Percentiles rank a stretch among this genome's conserved stretches.
These are phyloP conservation scores for Pecoramyces ruminantium DNA, from an alignment of 192 early-diverging fungal genomes.

Conservation along the genomic window DNA sequence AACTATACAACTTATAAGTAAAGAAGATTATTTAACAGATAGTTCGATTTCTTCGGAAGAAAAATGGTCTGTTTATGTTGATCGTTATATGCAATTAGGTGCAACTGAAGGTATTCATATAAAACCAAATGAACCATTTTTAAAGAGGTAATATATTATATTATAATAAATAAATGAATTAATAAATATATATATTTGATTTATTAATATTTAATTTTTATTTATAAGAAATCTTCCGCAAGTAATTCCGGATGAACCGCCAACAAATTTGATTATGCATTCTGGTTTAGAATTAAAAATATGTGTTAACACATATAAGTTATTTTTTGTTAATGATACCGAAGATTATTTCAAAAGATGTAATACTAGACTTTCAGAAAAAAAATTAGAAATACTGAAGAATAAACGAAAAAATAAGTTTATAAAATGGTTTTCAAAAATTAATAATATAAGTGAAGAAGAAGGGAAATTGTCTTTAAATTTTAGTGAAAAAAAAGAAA, in stretches of 20 bases:
- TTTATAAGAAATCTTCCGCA: background rate
- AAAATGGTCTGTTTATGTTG: slow-evolving; percentile 88
- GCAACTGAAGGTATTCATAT: slow-evolving; percentile 47
- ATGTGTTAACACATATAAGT: slow-evolving; percentile 90
- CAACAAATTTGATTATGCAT: slow-evolving; percentile 41
- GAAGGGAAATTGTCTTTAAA: background rate
- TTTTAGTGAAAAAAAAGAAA: background rate
- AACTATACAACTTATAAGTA: slow-evolving; percentile 73
- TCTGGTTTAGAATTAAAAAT: slow-evolving; percentile 91
- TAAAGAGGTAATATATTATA: slow-evolving; percentile 32
- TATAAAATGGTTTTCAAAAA: background rate
- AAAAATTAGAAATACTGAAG: background rate
- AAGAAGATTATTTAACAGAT: slow-evolving; percentile 73
- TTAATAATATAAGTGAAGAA: background rate
- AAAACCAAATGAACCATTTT: slow-evolving; percentile 43
- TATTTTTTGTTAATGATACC: slow-evolving; percentile 86
- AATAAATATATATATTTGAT: background rate
- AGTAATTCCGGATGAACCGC: slow-evolving; percentile 1
- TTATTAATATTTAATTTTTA: too few species aligned
- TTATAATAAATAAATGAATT: background rate
- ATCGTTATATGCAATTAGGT: slow-evolving; percentile 78
- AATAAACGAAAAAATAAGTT: background rate
- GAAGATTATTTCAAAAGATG: slow-evolving; percentile 65
- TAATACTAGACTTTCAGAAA: background rate
- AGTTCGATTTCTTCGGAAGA: slow-evolving; percentile 71